Evolutionary conservation across 2,329 filamentous ascomycete genomes (phyloP).

Genomic region (Paraphaeosphaeria minitans): DNA sequence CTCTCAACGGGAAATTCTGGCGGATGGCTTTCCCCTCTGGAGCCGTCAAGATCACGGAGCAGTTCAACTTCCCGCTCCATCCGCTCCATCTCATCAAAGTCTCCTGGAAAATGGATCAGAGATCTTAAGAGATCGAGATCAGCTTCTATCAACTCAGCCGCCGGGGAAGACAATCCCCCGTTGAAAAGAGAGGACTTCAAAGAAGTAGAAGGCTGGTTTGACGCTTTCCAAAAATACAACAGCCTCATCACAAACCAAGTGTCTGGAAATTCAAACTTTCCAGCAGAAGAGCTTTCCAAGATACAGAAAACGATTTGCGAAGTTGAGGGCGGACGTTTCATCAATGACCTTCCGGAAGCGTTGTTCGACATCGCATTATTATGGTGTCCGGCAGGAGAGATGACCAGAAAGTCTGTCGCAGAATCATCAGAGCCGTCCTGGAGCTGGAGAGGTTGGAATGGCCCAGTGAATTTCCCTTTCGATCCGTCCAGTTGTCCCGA

Average conservation of each 20-base stretch:
- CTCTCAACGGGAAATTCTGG: background rate
- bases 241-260: slow-evolving; percentile 32
- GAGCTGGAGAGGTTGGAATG: slow-evolving; percentile 40
- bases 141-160: slow-evolving; percentile 30
- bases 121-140: slow-evolving; percentile 36
- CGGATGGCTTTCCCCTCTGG: slow-evolving; percentile 22
- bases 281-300: slow-evolving; percentile 27
- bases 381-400: slow-evolving; percentile 37
- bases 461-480: slow-evolving; percentile 39
- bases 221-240: slow-evolving; percentile 39
- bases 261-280: slow-evolving; percentile 19
- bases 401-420: slow-evolving; percentile 17
- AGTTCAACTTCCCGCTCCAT: slow-evolving; percentile 35
- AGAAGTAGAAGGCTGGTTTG: slow-evolving; percentile 36
- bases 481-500: slow-evolving; percentile 42
- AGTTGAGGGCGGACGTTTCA: slow-evolving; percentile 36
- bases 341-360: slow-evolving; percentile 39
- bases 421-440: slow-evolving; percentile 31
- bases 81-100: slow-evolving; percentile 25
- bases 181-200: slow-evolving; percentile 29
- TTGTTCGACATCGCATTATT: slow-evolving; percentile 40
- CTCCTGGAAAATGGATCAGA: slow-evolving; percentile 26
- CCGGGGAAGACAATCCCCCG: slow-evolving; percentile 16
- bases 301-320: slow-evolving; percentile 32
- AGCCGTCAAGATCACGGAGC: slow-evolving; percentile 28